Conservation (phyloP, 148 eudicot genomes). For the Camellia sinensis region DNA sequence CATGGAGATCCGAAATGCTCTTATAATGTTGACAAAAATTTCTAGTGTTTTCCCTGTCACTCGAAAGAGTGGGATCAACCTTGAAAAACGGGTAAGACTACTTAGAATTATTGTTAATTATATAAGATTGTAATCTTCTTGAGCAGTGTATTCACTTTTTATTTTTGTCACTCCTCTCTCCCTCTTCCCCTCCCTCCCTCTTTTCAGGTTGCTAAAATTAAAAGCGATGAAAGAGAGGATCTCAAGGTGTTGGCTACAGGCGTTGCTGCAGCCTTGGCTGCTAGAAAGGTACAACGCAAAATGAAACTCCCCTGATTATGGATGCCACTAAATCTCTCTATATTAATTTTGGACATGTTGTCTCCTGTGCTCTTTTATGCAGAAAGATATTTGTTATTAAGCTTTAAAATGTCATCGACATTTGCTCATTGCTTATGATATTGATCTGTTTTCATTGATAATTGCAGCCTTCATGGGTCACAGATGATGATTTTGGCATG, state of each 20-base stretch:
- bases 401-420: too few species aligned
- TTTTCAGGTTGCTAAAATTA: constrained; percentile 90
- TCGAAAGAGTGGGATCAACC: constrained; percentile 93
- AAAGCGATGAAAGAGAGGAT: constrained; percentile 96
- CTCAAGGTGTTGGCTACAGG: constrained; percentile 95
- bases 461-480: constrained; percentile 86
- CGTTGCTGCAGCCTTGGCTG: constrained; percentile 98
- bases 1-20: constrained; percentile 96
- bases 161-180: not conserved
- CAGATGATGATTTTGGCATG: constrained; percentile 98
- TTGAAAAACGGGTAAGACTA: constrained; percentile 85
- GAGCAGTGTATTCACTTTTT: not conserved
- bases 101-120: not conserved
- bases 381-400: not conserved
- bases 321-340: not conserved
- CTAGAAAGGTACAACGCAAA: constrained; percentile 66
- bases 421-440: not conserved
- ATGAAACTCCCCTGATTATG: not conserved
- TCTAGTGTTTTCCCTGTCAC: constrained; percentile 93
- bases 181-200: not conserved
- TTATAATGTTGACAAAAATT: constrained; percentile 83
- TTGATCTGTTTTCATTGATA: constrained; percentile 4
- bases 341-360: not conserved
- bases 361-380: not conserved
- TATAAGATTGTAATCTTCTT: not conserved